Percentiles rank a stretch among this genome's conserved stretches.
Evolutionary conservation across 257 asterid genomes (phyloP).

Genomic region (Catharanthus roseus): DNA sequence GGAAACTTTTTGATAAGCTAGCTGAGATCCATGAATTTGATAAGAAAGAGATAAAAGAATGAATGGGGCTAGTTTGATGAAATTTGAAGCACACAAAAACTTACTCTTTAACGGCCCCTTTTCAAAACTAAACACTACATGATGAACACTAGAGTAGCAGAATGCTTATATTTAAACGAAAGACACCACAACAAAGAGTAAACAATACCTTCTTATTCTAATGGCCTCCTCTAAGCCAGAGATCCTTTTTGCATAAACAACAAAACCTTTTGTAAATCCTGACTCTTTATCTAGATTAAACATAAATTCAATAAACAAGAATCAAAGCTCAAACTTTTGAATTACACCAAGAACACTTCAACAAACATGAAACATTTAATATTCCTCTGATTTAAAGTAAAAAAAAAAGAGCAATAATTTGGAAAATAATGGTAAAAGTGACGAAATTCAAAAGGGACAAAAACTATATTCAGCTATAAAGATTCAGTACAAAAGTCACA

Average conservation of each 20-base stretch:
- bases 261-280: constrained; percentile 30
- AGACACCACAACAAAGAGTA: neutral
- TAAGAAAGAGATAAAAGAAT: no score
- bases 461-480: neutral
- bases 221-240: constrained; percentile 91
- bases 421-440: neutral
- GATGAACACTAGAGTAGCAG: no score
- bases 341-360: neutral
- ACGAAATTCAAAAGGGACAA: no score
- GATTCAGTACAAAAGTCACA: constrained; percentile 11
- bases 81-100: no score
- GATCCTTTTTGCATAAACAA: constrained; percentile 57
- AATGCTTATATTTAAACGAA: neutral
- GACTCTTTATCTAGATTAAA: constrained; percentile 32
- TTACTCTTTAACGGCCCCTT: no score
- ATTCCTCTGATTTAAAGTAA: neutral
- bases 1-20: no score
- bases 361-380: neutral
- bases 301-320: constrained; percentile 19
- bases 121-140: no score
- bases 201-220: constrained; percentile 59
- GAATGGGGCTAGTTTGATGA: no score
- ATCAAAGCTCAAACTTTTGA: constrained; percentile 9
- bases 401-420: neutral
- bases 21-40: no score